Conservation (phyloP, 2,329 filamentous ascomycete species). For the Ascochyta rabiei region DNA sequence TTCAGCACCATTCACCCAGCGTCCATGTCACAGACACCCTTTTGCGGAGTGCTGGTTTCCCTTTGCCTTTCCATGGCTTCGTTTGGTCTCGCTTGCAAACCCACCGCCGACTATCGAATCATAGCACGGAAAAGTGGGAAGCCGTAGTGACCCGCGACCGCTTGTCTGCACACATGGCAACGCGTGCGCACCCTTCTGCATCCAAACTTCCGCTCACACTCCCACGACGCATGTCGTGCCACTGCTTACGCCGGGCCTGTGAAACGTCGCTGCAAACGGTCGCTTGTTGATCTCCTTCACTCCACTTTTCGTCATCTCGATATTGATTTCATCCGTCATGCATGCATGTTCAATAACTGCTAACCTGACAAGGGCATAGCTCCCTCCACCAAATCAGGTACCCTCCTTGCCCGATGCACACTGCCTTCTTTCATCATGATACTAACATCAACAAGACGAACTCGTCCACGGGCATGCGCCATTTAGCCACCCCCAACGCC, state of each 20-base stretch:
- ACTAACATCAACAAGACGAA: not conserved
- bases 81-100: conserved; percentile 3
- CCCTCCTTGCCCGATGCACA: conserved; percentile 13
- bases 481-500: conserved; percentile 5
- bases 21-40: conserved; percentile 3
- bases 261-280: conserved; percentile 17
- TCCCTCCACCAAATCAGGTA: conserved; percentile 1
- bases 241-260: conserved; percentile 1
- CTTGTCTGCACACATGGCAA: not conserved
- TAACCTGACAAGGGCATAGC: conserved; percentile 1
- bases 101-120: conserved; percentile 13
- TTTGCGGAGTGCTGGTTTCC: conserved; percentile 13
- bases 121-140: not conserved
- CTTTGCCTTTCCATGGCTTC: not conserved
- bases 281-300: conserved; percentile 12
- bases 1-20: too few species aligned
- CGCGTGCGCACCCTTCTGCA: conserved; percentile 1
- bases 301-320: conserved; percentile 6
- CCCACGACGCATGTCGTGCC: conserved; percentile 12
- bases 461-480: not conserved
- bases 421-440: conserved; percentile 9
- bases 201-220: conserved; percentile 9
- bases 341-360: conserved; percentile 13
- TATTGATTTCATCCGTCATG: conserved; percentile 12
- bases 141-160: conserved; percentile 6